Conservation (phyloP, 805 yeast genomes). For the Candida golubevii region DNA sequence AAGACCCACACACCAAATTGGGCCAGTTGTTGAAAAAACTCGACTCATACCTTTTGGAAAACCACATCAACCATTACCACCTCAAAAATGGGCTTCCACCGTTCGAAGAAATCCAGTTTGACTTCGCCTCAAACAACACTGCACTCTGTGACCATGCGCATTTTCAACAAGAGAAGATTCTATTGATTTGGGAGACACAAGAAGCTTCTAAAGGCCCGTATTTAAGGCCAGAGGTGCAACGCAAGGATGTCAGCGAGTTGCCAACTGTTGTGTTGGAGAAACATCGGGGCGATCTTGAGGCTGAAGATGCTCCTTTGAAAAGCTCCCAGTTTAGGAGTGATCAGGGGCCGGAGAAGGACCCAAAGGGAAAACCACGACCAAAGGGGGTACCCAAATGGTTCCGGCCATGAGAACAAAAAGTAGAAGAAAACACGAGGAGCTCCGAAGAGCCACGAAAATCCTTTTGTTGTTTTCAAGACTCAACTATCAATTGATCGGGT, state of each 20-base stretch:
- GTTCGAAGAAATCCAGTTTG: slow-evolving; percentile 24
- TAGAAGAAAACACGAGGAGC: no score
- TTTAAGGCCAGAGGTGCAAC: slow-evolving; percentile 17
- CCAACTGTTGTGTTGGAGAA: slow-evolving; percentile 35
- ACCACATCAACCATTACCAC: slow-evolving; percentile 26
- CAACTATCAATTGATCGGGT: no score
- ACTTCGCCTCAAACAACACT: slow-evolving; percentile 26
- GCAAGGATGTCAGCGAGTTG: slow-evolving; percentile 26
- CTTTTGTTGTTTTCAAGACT: no score
- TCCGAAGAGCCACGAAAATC: no score
- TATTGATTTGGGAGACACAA: slow-evolving; percentile 35
- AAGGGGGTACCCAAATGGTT: slow-evolving; percentile 19
- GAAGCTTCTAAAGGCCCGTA: slow-evolving; percentile 23
- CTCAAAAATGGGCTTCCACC: slow-evolving; percentile 39
- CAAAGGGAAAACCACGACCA: slow-evolving; percentile 1
- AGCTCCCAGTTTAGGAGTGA: background rate
- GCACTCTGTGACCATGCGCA: slow-evolving; percentile 25
- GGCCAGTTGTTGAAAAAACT: slow-evolving; percentile 36
- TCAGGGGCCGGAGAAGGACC: background rate
- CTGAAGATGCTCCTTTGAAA: slow-evolving; percentile 15
- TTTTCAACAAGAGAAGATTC: slow-evolving; percentile 28
- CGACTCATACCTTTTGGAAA: slow-evolving; percentile 28
- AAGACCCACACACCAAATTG: slow-evolving; percentile 23
- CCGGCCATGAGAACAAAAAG: background rate
- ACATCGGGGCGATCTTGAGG: slow-evolving; percentile 30